Percentiles rank a stretch among this genome's conserved stretches.
phyloP scores from a whole-genome alignment of 306 rosid species.

The Rubus idaeus region DNA sequence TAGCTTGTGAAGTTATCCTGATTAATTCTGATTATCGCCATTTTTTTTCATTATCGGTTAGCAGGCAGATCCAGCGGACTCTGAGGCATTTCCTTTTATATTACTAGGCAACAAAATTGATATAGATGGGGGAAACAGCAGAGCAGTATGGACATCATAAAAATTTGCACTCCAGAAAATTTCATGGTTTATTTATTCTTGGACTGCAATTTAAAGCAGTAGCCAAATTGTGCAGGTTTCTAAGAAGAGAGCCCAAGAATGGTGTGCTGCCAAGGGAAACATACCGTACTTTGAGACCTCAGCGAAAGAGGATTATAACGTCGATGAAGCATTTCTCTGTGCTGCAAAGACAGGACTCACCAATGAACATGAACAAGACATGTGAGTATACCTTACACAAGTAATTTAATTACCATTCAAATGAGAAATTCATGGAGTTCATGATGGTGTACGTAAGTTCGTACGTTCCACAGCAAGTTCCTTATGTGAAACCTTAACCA shows the following conservation, averaged over 20 bases:
- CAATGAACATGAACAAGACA: slow-evolving; percentile 65
- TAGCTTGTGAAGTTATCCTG: not conserved
- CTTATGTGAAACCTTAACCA: not conserved
- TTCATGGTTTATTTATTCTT: not conserved
- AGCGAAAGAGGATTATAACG: slow-evolving; percentile 68
- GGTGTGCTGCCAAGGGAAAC: slow-evolving; percentile 78
- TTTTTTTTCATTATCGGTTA: slow-evolving; percentile 11
- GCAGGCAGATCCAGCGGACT: slow-evolving; percentile 60
- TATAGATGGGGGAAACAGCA: slow-evolving; percentile 53
- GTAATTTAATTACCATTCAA: no score
- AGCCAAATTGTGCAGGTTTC: slow-evolving; percentile 48
- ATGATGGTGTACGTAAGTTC: no score
- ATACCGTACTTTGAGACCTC: slow-evolving; percentile 90
- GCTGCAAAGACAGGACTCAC: slow-evolving; percentile 60
- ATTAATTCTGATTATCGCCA: slow-evolving; percentile 5
- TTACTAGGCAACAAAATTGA: slow-evolving; percentile 84
- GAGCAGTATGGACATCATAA: slow-evolving; percentile 48
- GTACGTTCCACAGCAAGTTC: no score
- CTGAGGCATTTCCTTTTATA: slow-evolving; percentile 67
- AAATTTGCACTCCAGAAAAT: not conserved
- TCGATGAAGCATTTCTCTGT: slow-evolving; percentile 71
- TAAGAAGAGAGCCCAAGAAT: slow-evolving; percentile 63
- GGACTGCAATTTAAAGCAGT: not conserved
- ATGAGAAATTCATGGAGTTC: no score
- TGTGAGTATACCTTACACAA: slow-evolving; percentile 38